A percentile compares a stretch with the other conserved stretches of the same genome.
phyloP scores from a whole-genome alignment of 164 flowering plant species.

The Taxillus chinensis region DNA sequence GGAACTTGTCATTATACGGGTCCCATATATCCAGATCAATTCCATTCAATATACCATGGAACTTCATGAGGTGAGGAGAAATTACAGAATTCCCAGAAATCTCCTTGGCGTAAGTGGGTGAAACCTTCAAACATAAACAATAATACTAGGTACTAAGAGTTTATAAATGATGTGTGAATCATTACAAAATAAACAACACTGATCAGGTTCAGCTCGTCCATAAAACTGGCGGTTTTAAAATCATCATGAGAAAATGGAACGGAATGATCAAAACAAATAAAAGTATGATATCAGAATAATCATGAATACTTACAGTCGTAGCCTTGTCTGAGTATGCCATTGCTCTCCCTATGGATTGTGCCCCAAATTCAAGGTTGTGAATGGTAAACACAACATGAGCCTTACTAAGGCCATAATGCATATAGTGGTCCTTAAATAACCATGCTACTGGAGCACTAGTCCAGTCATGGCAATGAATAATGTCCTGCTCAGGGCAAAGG shows the following conservation, averaged over 20 bases:
- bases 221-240: not conserved
- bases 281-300: not conserved
- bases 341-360: slow-evolving; percentile 62
- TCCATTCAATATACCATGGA: slow-evolving; percentile 93
- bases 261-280: not conserved
- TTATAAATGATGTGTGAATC: not conserved
- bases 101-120: slow-evolving; percentile 76
- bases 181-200: not conserved
- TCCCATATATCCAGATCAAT: slow-evolving; percentile 99
- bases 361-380: slow-evolving; percentile 97
- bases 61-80: slow-evolving; percentile 79
- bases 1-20: slow-evolving; percentile 76
- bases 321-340: slow-evolving; percentile 78
- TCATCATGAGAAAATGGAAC: not conserved
- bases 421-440: slow-evolving; percentile 83
- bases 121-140: slow-evolving; percentile 46
- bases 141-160: not conserved
- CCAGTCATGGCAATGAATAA: slow-evolving; percentile 99
- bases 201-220: not conserved
- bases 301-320: slow-evolving; percentile 64
- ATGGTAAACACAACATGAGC: slow-evolving; percentile 90
- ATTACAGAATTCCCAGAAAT: slow-evolving; percentile 68
- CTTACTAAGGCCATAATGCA: slow-evolving; percentile 79
- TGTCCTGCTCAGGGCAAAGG: slow-evolving; percentile 49
- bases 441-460: slow-evolving; percentile 96